Evolutionary conservation across 768 basidiomycete genomes (phyloP).

Genomic region (Cyclocybe cylindracea): DNA sequence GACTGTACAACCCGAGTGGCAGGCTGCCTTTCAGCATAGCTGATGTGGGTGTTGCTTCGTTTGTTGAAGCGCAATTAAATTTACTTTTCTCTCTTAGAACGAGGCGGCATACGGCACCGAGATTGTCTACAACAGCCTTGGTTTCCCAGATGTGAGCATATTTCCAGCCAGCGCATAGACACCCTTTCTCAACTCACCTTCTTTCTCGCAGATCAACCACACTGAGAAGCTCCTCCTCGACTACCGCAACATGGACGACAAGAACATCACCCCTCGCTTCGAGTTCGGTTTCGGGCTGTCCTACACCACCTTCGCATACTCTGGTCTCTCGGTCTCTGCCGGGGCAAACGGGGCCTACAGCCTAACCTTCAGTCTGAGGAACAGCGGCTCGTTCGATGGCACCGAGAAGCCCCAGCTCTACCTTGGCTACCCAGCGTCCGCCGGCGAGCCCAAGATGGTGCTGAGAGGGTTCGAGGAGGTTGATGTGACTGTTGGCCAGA

Average conservation of each 20-base stretch:
- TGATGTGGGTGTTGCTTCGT: conserved; percentile 37
- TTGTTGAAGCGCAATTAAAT: background rate
- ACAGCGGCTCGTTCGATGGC: conserved; percentile 50
- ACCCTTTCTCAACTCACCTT: background rate
- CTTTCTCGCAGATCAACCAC: conserved; percentile 53
- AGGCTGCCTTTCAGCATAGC: conserved; percentile 77
- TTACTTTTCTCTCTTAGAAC: conserved; percentile 20
- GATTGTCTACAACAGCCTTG: conserved; percentile 43
- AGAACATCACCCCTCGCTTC: conserved; percentile 53
- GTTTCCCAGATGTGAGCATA: conserved; percentile 36
- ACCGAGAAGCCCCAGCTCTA: conserved; percentile 58
- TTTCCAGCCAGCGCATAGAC: conserved; percentile 15
- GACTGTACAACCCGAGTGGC: conserved; percentile 73
- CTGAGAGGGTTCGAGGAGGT: conserved; percentile 56
- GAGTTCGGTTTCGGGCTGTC: conserved; percentile 76
- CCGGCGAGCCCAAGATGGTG: conserved; percentile 50
- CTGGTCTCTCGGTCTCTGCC: conserved; percentile 41
- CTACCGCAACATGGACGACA: conserved; percentile 64
- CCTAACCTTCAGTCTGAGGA: conserved; percentile 45
- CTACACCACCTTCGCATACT: conserved; percentile 73
- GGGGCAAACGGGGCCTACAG: conserved; percentile 30
- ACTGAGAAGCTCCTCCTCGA: conserved; percentile 66
- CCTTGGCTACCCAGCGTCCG: conserved; percentile 45
- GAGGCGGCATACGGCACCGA: conserved; percentile 42
- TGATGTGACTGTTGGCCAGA: conserved; percentile 36